phyloP scores from a whole-genome alignment of 805 yeast genomes.

The Hyphopichia homilentoma region DNA sequence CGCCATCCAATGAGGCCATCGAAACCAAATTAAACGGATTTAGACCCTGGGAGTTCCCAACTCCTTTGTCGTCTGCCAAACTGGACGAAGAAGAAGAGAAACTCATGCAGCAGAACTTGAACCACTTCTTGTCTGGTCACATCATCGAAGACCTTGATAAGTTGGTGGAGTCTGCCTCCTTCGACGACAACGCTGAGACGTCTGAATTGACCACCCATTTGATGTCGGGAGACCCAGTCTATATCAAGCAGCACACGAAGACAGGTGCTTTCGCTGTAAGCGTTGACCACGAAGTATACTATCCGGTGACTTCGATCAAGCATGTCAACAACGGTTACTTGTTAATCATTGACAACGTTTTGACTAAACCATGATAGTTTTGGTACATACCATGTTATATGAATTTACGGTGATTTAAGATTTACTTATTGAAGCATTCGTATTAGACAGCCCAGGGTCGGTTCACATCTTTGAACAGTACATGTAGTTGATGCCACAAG shows the following conservation, averaged over 20 bases:
- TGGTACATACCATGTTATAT: neutral
- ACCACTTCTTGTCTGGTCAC: slow-evolving; percentile 61
- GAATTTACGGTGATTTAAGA: too few species aligned
- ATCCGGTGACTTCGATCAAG: slow-evolving; percentile 20
- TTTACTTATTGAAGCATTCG: neutral
- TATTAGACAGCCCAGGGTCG: neutral
- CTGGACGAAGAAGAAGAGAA: slow-evolving; percentile 44
- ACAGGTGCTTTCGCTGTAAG: slow-evolving; percentile 14
- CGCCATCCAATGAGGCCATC: slow-evolving; percentile 65
- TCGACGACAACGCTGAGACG: slow-evolving; percentile 7
- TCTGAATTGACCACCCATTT: slow-evolving; percentile 11
- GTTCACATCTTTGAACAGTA: too few species aligned
- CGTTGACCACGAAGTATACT: slow-evolving; percentile 11
- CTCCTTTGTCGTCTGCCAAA: slow-evolving; percentile 34
- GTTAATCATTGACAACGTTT: slow-evolving; percentile 33
- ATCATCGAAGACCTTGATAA: slow-evolving; percentile 33
- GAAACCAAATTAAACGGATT: slow-evolving; percentile 38
- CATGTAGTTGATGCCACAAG: too few species aligned
- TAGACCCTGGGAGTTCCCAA: slow-evolving; percentile 87
- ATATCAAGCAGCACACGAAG: slow-evolving; percentile 14
- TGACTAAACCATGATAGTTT: slow-evolving; percentile 21
- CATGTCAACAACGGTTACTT: slow-evolving; percentile 39
- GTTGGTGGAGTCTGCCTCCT: slow-evolving; percentile 11
- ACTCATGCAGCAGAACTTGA: slow-evolving; percentile 48
- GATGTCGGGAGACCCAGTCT: slow-evolving; percentile 18